Conservation (phyloP, 2,329 filamentous ascomycete genomes). For the Aspergillus costaricaensis region DNA sequence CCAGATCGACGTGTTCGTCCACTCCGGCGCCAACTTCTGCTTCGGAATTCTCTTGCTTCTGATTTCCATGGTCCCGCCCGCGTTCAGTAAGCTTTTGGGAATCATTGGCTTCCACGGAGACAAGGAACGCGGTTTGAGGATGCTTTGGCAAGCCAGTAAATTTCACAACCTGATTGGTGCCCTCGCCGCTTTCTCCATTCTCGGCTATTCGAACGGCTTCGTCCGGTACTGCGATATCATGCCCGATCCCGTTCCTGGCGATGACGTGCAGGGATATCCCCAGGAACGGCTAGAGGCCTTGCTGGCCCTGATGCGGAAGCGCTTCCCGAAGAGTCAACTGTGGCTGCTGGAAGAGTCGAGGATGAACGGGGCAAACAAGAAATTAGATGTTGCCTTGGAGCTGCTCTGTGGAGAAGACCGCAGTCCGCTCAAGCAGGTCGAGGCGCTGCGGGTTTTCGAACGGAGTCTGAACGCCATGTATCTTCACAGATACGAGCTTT, state of each 20-base stretch:
- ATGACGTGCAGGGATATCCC: slow-evolving; percentile 70
- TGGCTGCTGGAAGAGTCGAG: slow-evolving; percentile 90
- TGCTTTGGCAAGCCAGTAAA: slow-evolving; percentile 88
- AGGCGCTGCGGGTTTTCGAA: slow-evolving; percentile 84
- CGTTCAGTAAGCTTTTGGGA: slow-evolving; percentile 81
- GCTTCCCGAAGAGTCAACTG: slow-evolving; percentile 78
- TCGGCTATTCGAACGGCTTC: slow-evolving; percentile 86
- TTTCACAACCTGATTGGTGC: slow-evolving; percentile 92
- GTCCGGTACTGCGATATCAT: slow-evolving; percentile 87
- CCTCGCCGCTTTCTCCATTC: slow-evolving; percentile 75
- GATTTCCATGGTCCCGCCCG: slow-evolving; percentile 89
- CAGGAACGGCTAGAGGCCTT: slow-evolving; percentile 66
- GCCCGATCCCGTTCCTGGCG: slow-evolving; percentile 50
- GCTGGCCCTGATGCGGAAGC: slow-evolving; percentile 70
- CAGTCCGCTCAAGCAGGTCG: slow-evolving; percentile 82
- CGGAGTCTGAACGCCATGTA: slow-evolving; percentile 77
- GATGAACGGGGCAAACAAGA: slow-evolving; percentile 66
- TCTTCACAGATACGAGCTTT: slow-evolving; percentile 72
- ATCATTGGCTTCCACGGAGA: slow-evolving; percentile 92
- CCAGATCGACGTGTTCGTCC: slow-evolving; percentile 81
- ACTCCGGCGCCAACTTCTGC: slow-evolving; percentile 85
- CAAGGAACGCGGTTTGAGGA: slow-evolving; percentile 73
- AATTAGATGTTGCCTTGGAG: slow-evolving; percentile 67
- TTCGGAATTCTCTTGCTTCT: slow-evolving; percentile 84
- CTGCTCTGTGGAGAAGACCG: slow-evolving; percentile 62